Conservation (phyloP, 345 rosid species). For the Garcia nutans region DNA sequence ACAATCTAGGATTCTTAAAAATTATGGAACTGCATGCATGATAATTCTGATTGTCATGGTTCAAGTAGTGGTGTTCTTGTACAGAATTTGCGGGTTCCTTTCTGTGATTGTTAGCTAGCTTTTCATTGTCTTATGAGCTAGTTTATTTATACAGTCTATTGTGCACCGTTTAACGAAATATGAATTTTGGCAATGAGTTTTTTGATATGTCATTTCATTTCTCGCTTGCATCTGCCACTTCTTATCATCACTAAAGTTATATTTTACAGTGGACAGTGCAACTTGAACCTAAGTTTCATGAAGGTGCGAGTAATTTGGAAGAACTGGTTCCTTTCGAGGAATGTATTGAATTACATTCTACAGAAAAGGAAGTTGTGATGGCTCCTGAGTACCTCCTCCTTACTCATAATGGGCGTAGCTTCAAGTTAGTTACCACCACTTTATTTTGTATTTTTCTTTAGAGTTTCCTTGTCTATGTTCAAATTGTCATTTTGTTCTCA, state of each 20-base stretch:
- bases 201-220: conserved; percentile 2
- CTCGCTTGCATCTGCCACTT: conserved; percentile 15
- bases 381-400: conserved; percentile 89
- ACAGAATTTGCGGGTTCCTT: neutral
- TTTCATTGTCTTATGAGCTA: neutral
- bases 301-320: conserved; percentile 83
- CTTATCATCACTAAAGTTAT: conserved; percentile 18
- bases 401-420: conserved; percentile 83
- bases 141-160: no score
- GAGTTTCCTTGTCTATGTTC: neutral
- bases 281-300: conserved; percentile 92
- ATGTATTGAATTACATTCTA: conserved; percentile 75
- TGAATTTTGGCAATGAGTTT: neutral
- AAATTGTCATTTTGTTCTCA: neutral
- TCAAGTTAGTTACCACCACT: conserved; percentile 69
- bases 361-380: conserved; percentile 61
- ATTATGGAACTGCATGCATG: neutral
- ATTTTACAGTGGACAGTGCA: conserved; percentile 81
- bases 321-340: conserved; percentile 96
- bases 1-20: neutral
- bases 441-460: conserved; percentile 13
- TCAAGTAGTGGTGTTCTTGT: neutral
- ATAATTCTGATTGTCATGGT: neutral
- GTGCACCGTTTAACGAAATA: no score
- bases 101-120: neutral